Base-by-base conservation (phyloP, 805 yeast genomes). In the Nakazawaea anatomiae region DNA sequence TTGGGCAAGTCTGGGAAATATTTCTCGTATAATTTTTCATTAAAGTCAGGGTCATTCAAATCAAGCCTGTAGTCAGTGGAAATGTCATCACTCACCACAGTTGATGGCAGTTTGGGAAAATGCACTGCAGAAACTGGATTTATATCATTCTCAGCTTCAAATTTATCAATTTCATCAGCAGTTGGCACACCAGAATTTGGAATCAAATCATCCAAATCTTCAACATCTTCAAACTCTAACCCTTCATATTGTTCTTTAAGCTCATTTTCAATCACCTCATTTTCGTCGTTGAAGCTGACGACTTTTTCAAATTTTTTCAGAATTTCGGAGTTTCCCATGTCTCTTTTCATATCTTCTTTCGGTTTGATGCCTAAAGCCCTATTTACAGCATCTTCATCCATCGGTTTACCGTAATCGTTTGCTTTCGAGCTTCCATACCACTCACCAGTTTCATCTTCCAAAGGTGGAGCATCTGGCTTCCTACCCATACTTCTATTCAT, bases 1-100 rank as follows among this genome's bases (percentile, higher is more conserved):
- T 74, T 81, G 1, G 97, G 96, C 47, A 94, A 71, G 57, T 90
- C 92, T 1, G 99, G 97, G 68, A 83, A 94, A 68, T 81, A 92
- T 61, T 87, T 87, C 29, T 82, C 86, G 60, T 90, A 94, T 47
- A 94, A 69, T 60, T 89, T 85, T 30, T 83, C 83, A 57, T 82
- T 77, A 63, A 91, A 91, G 9, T 84, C 75, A 1, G 95, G 94
- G 65, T 86, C 96, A 60, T 86, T 72, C 5, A 88, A 65, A 57
- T 87, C 90, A 35, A 85, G 57, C 44, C 59, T 53, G 11, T 66
- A 64, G 1, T 70, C 72, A 5, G 59, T 62, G 1, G 55, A 57
- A 18, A 61, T 72, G 4, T 59, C 62, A 2, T 55, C 57, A 18
- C 61, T 60, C 2, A 60, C 52, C 35, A 60, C 60, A 12, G 42